Base-by-base conservation (phyloP, 805 yeast species). In the Sungouiella blattae region DNA sequence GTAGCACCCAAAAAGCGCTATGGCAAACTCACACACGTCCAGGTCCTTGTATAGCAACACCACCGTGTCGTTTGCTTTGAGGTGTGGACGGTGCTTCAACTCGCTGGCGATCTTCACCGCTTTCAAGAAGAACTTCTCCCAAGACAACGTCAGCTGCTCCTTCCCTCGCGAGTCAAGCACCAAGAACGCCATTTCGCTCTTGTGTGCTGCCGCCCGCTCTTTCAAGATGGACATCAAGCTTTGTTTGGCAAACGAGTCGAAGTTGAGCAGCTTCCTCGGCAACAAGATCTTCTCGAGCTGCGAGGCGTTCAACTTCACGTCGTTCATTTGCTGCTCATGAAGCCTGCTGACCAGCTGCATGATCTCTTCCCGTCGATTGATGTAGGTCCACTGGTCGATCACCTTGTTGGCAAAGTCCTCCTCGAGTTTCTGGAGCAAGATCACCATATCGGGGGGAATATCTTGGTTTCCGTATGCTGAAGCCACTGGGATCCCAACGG, bases 41-140 rank as follows among this genome's bases (percentile, higher is more conserved):
- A 73, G 73, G 39, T 83, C 87, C 49, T 85, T 87, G 55, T 88
- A 93, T 47, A 94, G 73, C 28, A 93, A 65, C 21, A 87, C 77
- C 0, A 91, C 95, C 23, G 95, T 73, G 54, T 87, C 96, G 48
- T 86, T 87, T 22, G 85, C 77, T 53, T 80, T 83, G 20, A 87
- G 61, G 1, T 86, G 78, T 9, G 83, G 69, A 49, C 81, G 81
- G 51, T 83, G 87, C 30, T 78, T 70, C 41, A 87, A 81, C 55
- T 82, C 84, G 55, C 82, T 87, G 0, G 96, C 96, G 6, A 93
- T 81, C 50, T 85, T 87, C 53, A 87, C 95, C 0, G 97, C 83
- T 48, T 82, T 77, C 26, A 81, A 57, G 44, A 87, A 84, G 11
- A 93, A 67, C 53, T 87, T 88, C 39, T 87, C 96, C 98, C 98